Conservation (phyloP, 2,329 filamentous ascomycete species). For the Ambrosiella beaveri region DNA sequence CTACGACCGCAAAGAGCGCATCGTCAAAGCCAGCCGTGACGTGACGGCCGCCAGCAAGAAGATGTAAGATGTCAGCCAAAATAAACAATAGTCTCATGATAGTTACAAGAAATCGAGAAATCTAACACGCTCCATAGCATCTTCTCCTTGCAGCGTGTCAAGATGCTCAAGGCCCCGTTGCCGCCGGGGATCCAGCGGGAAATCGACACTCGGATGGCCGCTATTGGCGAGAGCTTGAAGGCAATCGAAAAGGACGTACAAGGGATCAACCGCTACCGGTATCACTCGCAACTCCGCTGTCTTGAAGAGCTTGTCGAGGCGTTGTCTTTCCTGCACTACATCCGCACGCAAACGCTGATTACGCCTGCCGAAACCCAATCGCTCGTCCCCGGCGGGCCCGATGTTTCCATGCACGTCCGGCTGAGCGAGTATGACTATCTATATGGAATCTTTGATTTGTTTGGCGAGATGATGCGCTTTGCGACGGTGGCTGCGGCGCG, state of each 20-base stretch:
- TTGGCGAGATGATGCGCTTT: slow-evolving; percentile 93
- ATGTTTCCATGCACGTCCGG: slow-evolving; percentile 21
- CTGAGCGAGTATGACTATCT: slow-evolving; percentile 68
- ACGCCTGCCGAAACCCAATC: slow-evolving; percentile 41
- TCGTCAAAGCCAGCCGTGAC: slow-evolving; percentile 82
- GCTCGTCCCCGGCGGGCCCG: slow-evolving; percentile 29
- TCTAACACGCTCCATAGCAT: slow-evolving; percentile 18
- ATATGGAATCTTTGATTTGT: slow-evolving; percentile 81
- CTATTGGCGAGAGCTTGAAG: slow-evolving; percentile 53
- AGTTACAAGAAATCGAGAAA: neutral
- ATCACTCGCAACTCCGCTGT: slow-evolving; percentile 62
- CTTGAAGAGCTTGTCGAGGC: slow-evolving; percentile 94
- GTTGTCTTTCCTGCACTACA: slow-evolving; percentile 73
- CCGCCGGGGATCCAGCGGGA: slow-evolving; percentile 54
- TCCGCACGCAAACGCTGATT: slow-evolving; percentile 60
- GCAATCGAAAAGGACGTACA: slow-evolving; percentile 56
- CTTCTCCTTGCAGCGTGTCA: slow-evolving; percentile 32
- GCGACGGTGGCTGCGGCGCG: slow-evolving; percentile 77
- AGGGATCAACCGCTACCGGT: slow-evolving; percentile 67
- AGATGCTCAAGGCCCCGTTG: slow-evolving; percentile 42
- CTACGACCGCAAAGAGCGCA: slow-evolving; percentile 75
- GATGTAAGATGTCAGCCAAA: slow-evolving; percentile 41
- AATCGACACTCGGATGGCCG: slow-evolving; percentile 48
- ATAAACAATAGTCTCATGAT: neutral
- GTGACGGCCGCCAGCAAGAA: slow-evolving; percentile 94